Evolutionary conservation across 2,329 filamentous ascomycete species (phyloP).

Genomic region (Ilyonectria sp.): DNA sequence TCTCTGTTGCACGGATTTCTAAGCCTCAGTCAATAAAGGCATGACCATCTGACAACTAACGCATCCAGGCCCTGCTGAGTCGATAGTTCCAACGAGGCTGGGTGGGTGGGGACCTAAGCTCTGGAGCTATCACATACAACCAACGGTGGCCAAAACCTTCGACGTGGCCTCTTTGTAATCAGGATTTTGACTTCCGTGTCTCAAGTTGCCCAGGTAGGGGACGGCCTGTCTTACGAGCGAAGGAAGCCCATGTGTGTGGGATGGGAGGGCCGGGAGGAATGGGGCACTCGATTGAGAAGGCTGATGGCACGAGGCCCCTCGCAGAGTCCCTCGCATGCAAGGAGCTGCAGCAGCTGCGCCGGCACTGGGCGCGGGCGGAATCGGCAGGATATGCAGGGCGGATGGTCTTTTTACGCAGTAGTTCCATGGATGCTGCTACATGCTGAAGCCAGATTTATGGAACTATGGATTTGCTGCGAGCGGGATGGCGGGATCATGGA

Average conservation of each 20-base stretch:
- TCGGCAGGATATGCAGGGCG: background rate
- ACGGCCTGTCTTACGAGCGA: slow-evolving; percentile 5
- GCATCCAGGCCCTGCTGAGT: background rate
- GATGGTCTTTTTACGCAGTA: background rate
- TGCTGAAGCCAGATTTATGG: slow-evolving; percentile 28
- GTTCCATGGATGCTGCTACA: background rate
- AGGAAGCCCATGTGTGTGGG: background rate
- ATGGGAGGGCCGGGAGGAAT: background rate
- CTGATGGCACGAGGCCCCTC: background rate
- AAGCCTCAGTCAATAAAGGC: background rate
- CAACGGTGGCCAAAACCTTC: slow-evolving; percentile 15
- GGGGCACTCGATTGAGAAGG: background rate
- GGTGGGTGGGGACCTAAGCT: slow-evolving; percentile 24
- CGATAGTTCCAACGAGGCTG: slow-evolving; percentile 15
- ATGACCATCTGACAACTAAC: background rate
- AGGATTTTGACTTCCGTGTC: slow-evolving; percentile 1
- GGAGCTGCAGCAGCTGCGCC: background rate
- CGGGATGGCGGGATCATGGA: slow-evolving; percentile 3
- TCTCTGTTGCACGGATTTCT: background rate
- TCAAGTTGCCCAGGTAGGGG: background rate
- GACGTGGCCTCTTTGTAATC: slow-evolving; percentile 34
- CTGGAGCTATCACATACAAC: slow-evolving; percentile 17
- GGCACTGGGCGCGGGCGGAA: background rate
- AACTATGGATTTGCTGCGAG: slow-evolving; percentile 30
- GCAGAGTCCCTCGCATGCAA: background rate